Conservation (phyloP, 169 alveolate species). For the Plasmodium berghei region DNA sequence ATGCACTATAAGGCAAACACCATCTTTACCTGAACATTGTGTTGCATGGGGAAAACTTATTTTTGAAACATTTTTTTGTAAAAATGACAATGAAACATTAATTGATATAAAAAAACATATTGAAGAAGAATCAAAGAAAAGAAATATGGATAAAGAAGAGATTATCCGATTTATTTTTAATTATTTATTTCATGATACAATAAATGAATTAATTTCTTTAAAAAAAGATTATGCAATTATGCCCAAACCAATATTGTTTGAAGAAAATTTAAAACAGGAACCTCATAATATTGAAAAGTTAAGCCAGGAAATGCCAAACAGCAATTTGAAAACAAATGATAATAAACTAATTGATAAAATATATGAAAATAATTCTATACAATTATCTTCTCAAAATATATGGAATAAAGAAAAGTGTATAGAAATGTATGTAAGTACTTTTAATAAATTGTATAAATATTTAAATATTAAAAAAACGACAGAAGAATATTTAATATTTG, state of each 20-base stretch:
- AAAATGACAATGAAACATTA: conserved; percentile 74
- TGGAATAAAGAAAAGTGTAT: conserved; percentile 59
- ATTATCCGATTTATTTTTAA: conserved; percentile 68
- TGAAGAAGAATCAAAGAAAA: conserved; percentile 75
- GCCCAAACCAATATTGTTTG: conserved; percentile 45
- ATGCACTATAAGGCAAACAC: conserved; percentile 98
- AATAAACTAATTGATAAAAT: neutral
- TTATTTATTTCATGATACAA: conserved; percentile 79
- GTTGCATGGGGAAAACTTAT: conserved; percentile 97
- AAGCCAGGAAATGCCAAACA: neutral
- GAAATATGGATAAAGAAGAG: conserved; percentile 62
- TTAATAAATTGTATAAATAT: conserved; percentile 36
- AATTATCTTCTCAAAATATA: conserved; percentile 42
- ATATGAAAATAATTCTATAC: conserved; percentile 2
- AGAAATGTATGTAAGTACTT: conserved; percentile 46
- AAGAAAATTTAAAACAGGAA: neutral
- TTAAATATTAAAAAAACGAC: conserved; percentile 48
- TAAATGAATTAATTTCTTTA: conserved; percentile 66
- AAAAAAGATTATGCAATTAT: conserved; percentile 51
- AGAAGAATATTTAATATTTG: conserved; percentile 86
- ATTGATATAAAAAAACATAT: conserved; percentile 79
- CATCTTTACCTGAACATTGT: conserved; percentile 98
- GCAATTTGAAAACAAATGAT: neutral
- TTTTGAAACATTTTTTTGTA: conserved; percentile 89
- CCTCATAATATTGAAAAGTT: neutral